Evolutionary conservation across 2,329 filamentous ascomycete genomes (phyloP).

Genomic region (Pseudonectria foliicola): DNA sequence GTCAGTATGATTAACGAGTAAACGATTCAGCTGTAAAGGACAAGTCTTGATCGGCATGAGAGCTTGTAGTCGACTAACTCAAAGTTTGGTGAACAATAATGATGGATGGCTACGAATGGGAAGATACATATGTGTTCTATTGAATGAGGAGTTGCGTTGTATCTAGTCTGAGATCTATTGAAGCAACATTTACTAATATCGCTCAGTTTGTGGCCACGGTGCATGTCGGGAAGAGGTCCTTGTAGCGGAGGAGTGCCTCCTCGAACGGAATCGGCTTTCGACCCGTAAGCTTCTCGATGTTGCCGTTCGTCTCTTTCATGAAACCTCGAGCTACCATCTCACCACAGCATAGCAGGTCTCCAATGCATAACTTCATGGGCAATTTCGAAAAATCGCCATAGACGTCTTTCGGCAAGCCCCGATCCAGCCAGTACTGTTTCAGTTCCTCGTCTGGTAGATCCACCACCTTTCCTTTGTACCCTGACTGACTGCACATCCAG

Average conservation of each 20-base stretch:
- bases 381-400: slow-evolving; percentile 18
- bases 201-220: too few relatives aligned
- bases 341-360: slow-evolving; percentile 16
- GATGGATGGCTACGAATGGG: too few relatives aligned
- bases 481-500: slow-evolving; percentile 15
- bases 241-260: slow-evolving; percentile 15
- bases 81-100: too few relatives aligned
- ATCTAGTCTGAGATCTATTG: too few relatives aligned
- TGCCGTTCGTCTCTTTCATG: slow-evolving; percentile 15
- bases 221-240: slow-evolving; percentile 12
- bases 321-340: slow-evolving; percentile 16
- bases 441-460: slow-evolving; percentile 17
- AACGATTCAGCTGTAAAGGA: too few relatives aligned
- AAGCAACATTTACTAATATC: too few relatives aligned
- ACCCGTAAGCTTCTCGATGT: slow-evolving; percentile 17
- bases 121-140: too few relatives aligned
- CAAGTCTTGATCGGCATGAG: too few relatives aligned
- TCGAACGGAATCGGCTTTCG: slow-evolving; percentile 13
- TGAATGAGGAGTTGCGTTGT: too few relatives aligned
- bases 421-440: slow-evolving; percentile 16
- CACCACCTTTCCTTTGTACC: slow-evolving; percentile 13
- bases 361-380: slow-evolving; percentile 19
- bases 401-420: slow-evolving; percentile 14
- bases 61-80: too few relatives aligned
- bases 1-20: too few relatives aligned